Base-by-base conservation (phyloP, 225 moss, liverwort and hornwort species). In the Lunularia cruciata region DNA sequence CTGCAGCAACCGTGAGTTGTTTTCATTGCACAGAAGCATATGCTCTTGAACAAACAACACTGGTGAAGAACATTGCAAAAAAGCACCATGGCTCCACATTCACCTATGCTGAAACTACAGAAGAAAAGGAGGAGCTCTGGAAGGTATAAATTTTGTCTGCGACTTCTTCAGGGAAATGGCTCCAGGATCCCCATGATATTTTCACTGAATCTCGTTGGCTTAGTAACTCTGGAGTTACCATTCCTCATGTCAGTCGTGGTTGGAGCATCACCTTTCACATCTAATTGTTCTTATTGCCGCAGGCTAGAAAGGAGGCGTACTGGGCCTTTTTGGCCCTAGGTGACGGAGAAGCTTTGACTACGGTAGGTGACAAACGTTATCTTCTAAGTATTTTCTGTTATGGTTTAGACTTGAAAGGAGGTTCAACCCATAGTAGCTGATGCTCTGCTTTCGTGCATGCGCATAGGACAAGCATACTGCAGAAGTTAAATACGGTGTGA, bases 281-380 rank as follows among this genome's bases (percentile, higher is more conserved):
- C n/a, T n/a, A n/a, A n/a, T n/a, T n/a, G 5, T 64, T 38, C 18
- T 78, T 60, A 18, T 65, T 76, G 69, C 68, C 28, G 57, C 85
- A 96, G 98, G 87, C 91, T 46, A 86, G 98, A 77, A 98, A 98
- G 79, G 93, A 91, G 79, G 91, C 93, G 27, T 93, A 89, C 57
- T 98, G 98, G 98, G 83, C 91, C 47, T 65, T 80, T 74, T 73
- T 77, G 73, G 38, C 79, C 26, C 75, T 91, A 79, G 72, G 83
- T 65, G 83, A 68, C 47, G 87, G 83, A 16, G 98, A 98, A 77
- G 84, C 86, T 63, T 73, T 91, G 84, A 81, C 87, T 57, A 93
- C 98, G 82, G 96, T 96, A 84, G 79, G 83, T 34, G 33, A 6
- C 16, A 30, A n/a, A n/a, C n/a, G n/a, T n/a, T n/a, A n/a, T n/a